Evolutionary conservation across 176 grass and related monocot species (phyloP), one percentile per base, ranked within the genome.

Genomic region (Avena insularis): DNA sequence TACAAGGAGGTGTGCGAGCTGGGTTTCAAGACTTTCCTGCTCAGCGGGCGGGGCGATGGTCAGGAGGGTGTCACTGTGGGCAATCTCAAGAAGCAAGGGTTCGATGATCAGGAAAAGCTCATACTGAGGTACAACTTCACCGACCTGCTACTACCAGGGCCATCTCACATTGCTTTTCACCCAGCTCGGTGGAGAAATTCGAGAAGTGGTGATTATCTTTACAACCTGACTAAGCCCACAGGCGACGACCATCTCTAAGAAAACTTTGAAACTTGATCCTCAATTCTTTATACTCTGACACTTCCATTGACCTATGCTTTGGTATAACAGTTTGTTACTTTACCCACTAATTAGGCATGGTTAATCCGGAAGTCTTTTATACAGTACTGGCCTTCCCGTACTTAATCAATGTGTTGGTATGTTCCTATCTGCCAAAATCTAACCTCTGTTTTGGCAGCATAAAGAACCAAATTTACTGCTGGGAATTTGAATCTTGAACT

Each of bases 101-200:
- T 91, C 86, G 75, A 75, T 43, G 78, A 91, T 6, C 89, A 91
- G 93, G 91, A 93, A 25, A 91, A 87, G 81, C 91, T 95, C 31
- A 43, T 95, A n/a, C 77, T 95, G 64, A 91, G 93, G 93, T 53
- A 53, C 50, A 53, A 17, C 20, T 49, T 86, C 56, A 1, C 57
- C 40, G 20, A 19, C 50, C 12, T 53, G 50, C 12, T 50, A 3
- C 65, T n/a, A n/a, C 29, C 19, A 1, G 9, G 5, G 8, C 48
- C 12, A 40, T 80, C 12, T 7, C 29, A 20, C 31, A 80, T 80
- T 38, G 20, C 31, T 19, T 19, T 69, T 35, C 29, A 67, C 13
- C 0, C 13, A 16, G 64, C 27, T 67, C 35, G 64, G 13, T 67
- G 64, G 13, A 14, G 16, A 46, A 38, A 13, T 60, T 79, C 20